Percentiles rank a stretch among this genome's conserved stretches.
phyloP scores from a whole-genome alignment of 768 basidiomycete species.

The Hypholoma fasciculare region DNA sequence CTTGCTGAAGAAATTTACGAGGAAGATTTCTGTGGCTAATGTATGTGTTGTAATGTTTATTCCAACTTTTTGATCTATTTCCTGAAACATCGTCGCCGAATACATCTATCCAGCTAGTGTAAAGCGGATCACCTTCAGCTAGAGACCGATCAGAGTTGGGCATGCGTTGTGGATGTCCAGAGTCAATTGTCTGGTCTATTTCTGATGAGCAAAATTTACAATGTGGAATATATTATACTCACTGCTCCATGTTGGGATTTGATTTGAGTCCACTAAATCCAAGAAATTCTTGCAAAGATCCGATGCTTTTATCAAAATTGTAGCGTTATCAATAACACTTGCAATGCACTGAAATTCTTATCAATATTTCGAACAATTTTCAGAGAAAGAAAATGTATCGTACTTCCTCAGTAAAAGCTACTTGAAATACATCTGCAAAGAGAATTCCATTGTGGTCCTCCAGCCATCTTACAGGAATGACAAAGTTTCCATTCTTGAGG shows the following conservation, averaged over 20 bases:
- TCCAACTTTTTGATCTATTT: slow-evolving; percentile 43
- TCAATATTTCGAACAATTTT: neutral
- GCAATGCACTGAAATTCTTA: neutral
- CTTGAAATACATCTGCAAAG: slow-evolving; percentile 15
- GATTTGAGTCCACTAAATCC: too few species aligned
- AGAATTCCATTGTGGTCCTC: slow-evolving; percentile 17
- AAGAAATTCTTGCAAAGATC: too few species aligned
- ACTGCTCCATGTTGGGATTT: neutral
- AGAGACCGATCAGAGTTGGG: slow-evolving; percentile 31
- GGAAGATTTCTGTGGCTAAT: slow-evolving; percentile 36
- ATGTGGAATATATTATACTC: neutral
- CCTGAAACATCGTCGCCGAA: slow-evolving; percentile 45
- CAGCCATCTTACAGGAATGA: slow-evolving; percentile 23
- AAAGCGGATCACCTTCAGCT: slow-evolving; percentile 29
- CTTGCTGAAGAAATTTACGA: slow-evolving; percentile 31
- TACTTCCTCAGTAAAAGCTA: slow-evolving; percentile 6
- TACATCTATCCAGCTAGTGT: slow-evolving; percentile 28
- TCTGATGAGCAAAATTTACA: neutral
- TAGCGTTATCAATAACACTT: too few species aligned
- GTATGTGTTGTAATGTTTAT: slow-evolving; percentile 22
- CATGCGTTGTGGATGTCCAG: slow-evolving; percentile 17
- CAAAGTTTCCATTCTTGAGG: slow-evolving; percentile 11
- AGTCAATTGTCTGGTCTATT: neutral
- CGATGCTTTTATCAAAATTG: too few species aligned
- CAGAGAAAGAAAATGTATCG: neutral